These are phyloP conservation scores for Neltuma alba DNA, from an alignment of 306 rosid genomes.

Conservation along the genomic window DNA sequence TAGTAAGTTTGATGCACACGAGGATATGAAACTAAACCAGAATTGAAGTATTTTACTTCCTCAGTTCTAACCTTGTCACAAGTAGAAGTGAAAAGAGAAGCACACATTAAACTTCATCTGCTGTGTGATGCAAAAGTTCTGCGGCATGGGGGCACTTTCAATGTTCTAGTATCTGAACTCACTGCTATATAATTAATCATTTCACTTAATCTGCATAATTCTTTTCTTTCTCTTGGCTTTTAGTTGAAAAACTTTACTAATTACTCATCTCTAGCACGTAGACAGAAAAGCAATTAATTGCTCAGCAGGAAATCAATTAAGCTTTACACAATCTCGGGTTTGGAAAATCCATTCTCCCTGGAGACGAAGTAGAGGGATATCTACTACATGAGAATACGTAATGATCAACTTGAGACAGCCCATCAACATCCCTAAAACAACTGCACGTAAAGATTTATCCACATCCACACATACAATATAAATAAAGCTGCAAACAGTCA, in stretches of 20 bases:
- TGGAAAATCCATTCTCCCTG: background rate
- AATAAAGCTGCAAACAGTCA: conserved; percentile 14
- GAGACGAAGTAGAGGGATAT: conserved; percentile 12
- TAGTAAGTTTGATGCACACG: background rate
- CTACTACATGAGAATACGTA: background rate
- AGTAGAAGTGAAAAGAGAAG: conserved; percentile 4
- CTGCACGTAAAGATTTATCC: background rate
- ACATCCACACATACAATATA: conserved; percentile 6
- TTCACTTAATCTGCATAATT: background rate
- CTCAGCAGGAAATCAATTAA: background rate
- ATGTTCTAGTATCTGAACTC: background rate
- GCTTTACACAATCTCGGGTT: conserved; percentile 17
- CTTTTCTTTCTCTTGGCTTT: background rate
- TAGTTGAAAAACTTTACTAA: background rate
- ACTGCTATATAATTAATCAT: background rate
- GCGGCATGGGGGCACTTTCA: conserved; percentile 5
- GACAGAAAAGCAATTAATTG: conserved; percentile 19
- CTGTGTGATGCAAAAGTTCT: background rate
- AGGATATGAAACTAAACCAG: background rate
- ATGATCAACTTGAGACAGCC: background rate
- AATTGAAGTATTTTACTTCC: background rate
- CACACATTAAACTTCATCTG: background rate
- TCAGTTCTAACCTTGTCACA: background rate
- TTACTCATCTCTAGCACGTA: conserved; percentile 19
- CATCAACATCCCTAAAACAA: conserved; percentile 5